Conservation (phyloP, 768 basidiomycete species). For the Termitomyces sp. region DNA sequence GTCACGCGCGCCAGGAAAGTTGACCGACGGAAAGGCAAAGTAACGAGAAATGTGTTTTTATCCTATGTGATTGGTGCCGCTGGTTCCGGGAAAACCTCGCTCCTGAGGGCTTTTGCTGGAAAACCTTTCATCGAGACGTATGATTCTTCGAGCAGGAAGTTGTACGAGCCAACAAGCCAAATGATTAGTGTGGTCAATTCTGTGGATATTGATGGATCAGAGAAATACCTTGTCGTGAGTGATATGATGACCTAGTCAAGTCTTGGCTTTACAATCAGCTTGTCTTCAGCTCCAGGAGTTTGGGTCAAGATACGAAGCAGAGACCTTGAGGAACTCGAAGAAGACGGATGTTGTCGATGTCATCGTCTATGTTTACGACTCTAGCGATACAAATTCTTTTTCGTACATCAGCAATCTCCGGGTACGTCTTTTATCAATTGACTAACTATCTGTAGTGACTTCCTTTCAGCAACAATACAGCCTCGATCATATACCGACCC, state of each 20-base stretch:
- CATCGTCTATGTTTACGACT: slow-evolving; percentile 94
- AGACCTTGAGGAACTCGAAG: slow-evolving; percentile 82
- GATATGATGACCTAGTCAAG: not conserved
- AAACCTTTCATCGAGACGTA: slow-evolving; percentile 72
- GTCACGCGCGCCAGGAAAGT: slow-evolving; percentile 80
- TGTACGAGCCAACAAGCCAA: slow-evolving; percentile 86
- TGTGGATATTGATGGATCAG: slow-evolving; percentile 90
- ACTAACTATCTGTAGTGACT: slow-evolving; percentile 12
- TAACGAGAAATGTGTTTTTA: slow-evolving; percentile 86
- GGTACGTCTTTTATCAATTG: slow-evolving; percentile 33
- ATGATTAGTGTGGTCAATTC: slow-evolving; percentile 90
- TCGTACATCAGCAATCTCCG: slow-evolving; percentile 96
- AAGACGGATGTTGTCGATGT: slow-evolving; percentile 93
- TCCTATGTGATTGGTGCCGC: slow-evolving; percentile 94
- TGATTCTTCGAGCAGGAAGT: slow-evolving; percentile 78
- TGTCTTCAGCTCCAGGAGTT: slow-evolving; percentile 85
- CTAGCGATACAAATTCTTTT: slow-evolving; percentile 98
- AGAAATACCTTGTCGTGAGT: slow-evolving; percentile 95
- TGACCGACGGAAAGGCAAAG: slow-evolving; percentile 83
- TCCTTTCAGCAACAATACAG: slow-evolving; percentile 87
- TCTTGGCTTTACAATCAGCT: not conserved
- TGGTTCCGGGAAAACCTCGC: slow-evolving; percentile 89
- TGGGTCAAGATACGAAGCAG: slow-evolving; percentile 91
- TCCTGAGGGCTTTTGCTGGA: slow-evolving; percentile 81
- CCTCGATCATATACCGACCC: slow-evolving; percentile 88